Base-by-base conservation (phyloP, 2,329 filamentous ascomycete genomes). In the Furcasterigmium furcatum region DNA sequence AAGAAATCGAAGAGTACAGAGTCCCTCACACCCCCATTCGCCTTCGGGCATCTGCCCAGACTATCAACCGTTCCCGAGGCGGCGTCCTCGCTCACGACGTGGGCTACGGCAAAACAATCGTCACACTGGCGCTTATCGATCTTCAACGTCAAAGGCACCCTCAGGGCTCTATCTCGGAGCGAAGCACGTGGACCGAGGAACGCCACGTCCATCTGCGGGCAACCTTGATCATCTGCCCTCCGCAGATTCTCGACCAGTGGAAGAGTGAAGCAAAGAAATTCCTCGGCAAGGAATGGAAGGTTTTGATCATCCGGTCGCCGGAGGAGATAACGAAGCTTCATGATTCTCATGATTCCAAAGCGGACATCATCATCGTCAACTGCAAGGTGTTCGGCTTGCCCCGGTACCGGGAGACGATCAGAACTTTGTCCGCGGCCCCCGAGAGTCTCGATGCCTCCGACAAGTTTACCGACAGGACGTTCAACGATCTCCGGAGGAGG, bases 61-160 rank as follows among this genome's bases (percentile, higher is more conserved):
- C 55, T 4, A 47, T 50, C 5, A 55, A 60, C 20, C 48, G 44
- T 8, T 52, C 56, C 29, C 57, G 55, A 4, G 70, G 71, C 12
- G 71, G 70, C 22, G 59, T 73, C 9, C 55, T 71, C 7, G 70
- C 69, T 2, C 69, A 73, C 36, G 62, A 71, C 22, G 66, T 73
- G 13, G 71, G 71, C 14, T 73, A 66, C 43, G 70, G 71, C 2
- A 74, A 74, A 54, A 74, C 71, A 0, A 59, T 72, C 5, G 55
- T 71, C 21, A 63, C 56, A 6, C 59, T 73, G 12, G 68, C 62
- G 2, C 55, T 72, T 5, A 58, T 71, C 8, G 61, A 64, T 20
- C 47, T 46, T 8, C 60, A 61, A 43, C 35, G 49, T 5, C 2
- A 46, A 0, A 58, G 16, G 14, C 45, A 65, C 40, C 19, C 40